Conservation (phyloP, 2,329 filamentous ascomycete species). For the Pseudogymnoascus sp. region DNA sequence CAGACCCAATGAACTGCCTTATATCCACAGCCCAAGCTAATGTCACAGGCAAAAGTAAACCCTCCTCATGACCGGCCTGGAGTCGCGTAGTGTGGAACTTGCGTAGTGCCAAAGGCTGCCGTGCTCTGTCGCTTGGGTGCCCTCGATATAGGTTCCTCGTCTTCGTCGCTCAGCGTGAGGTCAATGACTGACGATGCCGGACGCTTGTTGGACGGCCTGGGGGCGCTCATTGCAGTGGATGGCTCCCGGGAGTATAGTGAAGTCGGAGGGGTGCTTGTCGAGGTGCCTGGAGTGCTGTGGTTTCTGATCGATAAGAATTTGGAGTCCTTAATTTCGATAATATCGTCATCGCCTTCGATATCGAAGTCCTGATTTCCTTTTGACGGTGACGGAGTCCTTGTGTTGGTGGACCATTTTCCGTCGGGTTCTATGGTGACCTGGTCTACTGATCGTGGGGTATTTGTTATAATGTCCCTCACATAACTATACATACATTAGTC, state of each 20-base stretch:
- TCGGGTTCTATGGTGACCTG: slow-evolving; percentile 86
- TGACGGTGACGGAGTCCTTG: slow-evolving; percentile 17
- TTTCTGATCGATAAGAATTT: slow-evolving; percentile 31
- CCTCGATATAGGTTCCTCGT: slow-evolving; percentile 33
- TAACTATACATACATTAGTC: slow-evolving; percentile 46
- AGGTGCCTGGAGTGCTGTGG: slow-evolving; percentile 22
- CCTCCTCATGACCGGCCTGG: background rate
- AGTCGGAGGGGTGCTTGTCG: slow-evolving; percentile 19
- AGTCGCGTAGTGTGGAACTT: background rate
- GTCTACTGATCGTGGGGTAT: slow-evolving; percentile 62
- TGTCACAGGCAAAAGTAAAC: background rate
- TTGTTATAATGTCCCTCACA: slow-evolving; percentile 75
- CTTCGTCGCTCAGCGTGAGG: slow-evolving; percentile 44
- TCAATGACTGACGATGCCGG: slow-evolving; percentile 43
- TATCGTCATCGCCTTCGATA: slow-evolving; percentile 38
- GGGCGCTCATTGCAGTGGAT: slow-evolving; percentile 30
- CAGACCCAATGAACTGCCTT: background rate
- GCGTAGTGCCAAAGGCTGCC: background rate
- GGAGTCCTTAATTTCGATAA: slow-evolving; percentile 38
- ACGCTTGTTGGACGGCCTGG: slow-evolving; percentile 31
- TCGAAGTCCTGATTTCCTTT: slow-evolving; percentile 24
- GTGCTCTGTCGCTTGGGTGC: slow-evolving; percentile 25
- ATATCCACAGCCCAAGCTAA: background rate
- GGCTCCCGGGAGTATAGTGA: slow-evolving; percentile 23
- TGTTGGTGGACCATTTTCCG: slow-evolving; percentile 58